Evolutionary conservation across 495 filamentous ascomycete genomes (phyloP).

Genomic region (Penicillium canescens): DNA sequence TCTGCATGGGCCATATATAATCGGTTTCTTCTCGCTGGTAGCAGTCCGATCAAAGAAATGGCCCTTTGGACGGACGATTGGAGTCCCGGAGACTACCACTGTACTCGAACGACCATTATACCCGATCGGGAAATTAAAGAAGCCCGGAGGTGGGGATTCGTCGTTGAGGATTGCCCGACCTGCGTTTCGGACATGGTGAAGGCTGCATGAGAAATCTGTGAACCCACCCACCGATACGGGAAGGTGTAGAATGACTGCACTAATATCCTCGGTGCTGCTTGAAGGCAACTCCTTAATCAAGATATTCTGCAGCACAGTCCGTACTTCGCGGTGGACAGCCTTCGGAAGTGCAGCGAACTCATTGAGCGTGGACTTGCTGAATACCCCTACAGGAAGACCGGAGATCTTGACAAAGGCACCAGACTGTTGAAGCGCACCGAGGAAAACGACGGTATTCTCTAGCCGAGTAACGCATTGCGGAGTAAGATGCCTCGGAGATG

Average conservation of each 20-base stretch:
- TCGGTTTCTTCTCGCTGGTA: constrained; percentile 20
- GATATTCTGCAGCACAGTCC: constrained; percentile 32
- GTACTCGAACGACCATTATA: constrained; percentile 77
- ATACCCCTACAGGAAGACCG: constrained; percentile 18
- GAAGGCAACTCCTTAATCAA: constrained; percentile 48
- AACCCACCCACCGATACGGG: constrained; percentile 82
- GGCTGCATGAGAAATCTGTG: constrained; percentile 68
- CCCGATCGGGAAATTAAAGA: constrained; percentile 40
- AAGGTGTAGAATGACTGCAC: constrained; percentile 64
- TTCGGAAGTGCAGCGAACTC: constrained; percentile 71
- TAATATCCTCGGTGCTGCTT: constrained; percentile 51
- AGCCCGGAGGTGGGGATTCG: constrained; percentile 34
- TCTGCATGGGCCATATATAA: constrained; percentile 54
- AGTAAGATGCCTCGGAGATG: constrained; percentile 47
- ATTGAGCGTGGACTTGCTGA: constrained; percentile 62
- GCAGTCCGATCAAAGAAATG: constrained; percentile 58
- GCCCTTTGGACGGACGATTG: constrained; percentile 68
- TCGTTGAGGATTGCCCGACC: constrained; percentile 32
- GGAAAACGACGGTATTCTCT: constrained; percentile 30
- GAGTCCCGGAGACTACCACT: constrained; percentile 69
- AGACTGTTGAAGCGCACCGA: constrained; percentile 55
- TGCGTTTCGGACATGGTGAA: constrained; percentile 34
- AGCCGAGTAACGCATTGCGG: constrained; percentile 39
- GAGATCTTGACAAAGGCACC: constrained; percentile 17
- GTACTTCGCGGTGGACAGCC: constrained; percentile 61